Evolutionary conservation across 768 basidiomycete species (phyloP).

Genomic region (Mycena filopes): DNA sequence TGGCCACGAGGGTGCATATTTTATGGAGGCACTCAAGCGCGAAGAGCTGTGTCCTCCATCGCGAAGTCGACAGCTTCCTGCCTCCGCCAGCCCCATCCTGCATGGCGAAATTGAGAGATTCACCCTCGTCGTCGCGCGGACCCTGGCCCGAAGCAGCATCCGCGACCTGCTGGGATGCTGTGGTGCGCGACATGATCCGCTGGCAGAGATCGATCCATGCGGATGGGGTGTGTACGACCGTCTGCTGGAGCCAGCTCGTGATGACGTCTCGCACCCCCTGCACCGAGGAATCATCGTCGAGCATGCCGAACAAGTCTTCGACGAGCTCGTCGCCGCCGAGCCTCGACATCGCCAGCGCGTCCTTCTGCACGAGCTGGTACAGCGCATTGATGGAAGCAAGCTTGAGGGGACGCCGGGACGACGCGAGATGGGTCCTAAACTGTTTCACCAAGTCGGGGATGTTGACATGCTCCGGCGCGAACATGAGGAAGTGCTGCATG

Average conservation of each 20-base stretch:
- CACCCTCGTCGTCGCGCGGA: slow-evolving; percentile 91
- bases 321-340: slow-evolving; percentile 94
- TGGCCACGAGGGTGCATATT: slow-evolving; percentile 81
- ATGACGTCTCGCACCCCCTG: slow-evolving; percentile 96
- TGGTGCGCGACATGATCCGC: slow-evolving; percentile 94
- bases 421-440: slow-evolving; percentile 84
- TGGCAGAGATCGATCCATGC: slow-evolving; percentile 99
- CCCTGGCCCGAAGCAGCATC: slow-evolving; percentile 67
- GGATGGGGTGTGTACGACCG: slow-evolving; percentile 90
- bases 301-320: slow-evolving; percentile 92
- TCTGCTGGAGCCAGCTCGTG: slow-evolving; percentile 93
- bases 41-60: slow-evolving; percentile 98
- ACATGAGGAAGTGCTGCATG: slow-evolving; percentile 97
- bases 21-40: slow-evolving; percentile 92
- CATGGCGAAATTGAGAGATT: slow-evolving; percentile 80
- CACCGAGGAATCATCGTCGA: slow-evolving; percentile 94
- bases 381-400: slow-evolving; percentile 95
- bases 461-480: slow-evolving; percentile 86
- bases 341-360: slow-evolving; percentile 91
- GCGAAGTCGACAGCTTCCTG: slow-evolving; percentile 67
- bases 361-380: slow-evolving; percentile 96
- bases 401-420: slow-evolving; percentile 85
- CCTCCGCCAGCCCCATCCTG: slow-evolving; percentile 51
- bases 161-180: slow-evolving; percentile 80
- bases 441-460: slow-evolving; percentile 82